phyloP scores from a whole-genome alignment of 306 rosid genomes.

The Prunus persica region DNA sequence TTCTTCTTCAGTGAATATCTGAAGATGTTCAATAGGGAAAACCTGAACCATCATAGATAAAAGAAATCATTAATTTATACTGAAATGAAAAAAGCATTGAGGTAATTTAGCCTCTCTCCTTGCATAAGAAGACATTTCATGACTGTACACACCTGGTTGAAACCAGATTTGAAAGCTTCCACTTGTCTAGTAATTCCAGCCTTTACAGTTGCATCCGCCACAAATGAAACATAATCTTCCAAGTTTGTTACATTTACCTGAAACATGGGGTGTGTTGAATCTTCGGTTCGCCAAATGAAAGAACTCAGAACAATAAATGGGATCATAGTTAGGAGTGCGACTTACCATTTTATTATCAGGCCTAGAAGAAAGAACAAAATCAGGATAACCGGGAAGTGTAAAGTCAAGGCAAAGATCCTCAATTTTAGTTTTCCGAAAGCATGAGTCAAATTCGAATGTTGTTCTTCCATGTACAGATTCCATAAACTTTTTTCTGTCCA shows the following conservation, averaged over 20 bases:
- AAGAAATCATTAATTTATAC: background rate
- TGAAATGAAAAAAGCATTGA: background rate
- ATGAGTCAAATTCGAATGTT: conserved; percentile 30
- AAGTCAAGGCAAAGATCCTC: conserved; percentile 98
- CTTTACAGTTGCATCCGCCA: conserved; percentile 69
- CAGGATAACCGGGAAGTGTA: conserved; percentile 92
- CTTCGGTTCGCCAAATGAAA: conserved; percentile 2
- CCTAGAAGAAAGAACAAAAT: conserved; percentile 57
- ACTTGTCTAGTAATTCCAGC: conserved; percentile 85
- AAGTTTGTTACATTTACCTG: conserved; percentile 76
- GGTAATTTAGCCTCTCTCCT: background rate
- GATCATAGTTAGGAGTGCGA: conserved; percentile 7
- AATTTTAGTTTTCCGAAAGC: conserved; percentile 56
- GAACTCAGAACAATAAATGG: conserved; percentile 13
- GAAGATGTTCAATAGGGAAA: conserved; percentile 72
- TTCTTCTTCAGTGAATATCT: conserved; percentile 73
- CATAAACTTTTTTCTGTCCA: conserved; percentile 41
- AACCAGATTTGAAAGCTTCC: conserved; percentile 90
- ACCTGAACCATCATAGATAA: conserved; percentile 48
- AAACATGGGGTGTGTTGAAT: conserved; percentile 8
- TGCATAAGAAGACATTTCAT: conserved; percentile 1
- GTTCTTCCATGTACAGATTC: conserved; percentile 46
- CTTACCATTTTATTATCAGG: conserved; percentile 56
- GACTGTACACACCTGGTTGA: conserved; percentile 62
- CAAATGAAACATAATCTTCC: conserved; percentile 69